Evolutionary conservation across 140 eudicot species (phyloP).

Genomic region (Senecio squalidus): DNA sequence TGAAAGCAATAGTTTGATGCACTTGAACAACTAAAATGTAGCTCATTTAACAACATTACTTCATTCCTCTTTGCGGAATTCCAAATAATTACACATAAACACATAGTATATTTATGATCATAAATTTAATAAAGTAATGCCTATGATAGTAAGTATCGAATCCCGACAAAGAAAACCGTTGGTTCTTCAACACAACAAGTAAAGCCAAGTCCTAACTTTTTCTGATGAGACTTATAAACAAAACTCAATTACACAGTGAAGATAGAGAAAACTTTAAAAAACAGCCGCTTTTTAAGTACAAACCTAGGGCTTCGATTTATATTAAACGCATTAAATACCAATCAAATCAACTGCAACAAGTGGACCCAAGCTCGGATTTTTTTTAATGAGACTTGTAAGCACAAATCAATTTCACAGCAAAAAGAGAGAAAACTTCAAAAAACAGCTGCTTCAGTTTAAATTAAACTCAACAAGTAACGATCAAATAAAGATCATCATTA

Average conservation of each 20-base stretch:
- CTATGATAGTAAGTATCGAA: too few species aligned
- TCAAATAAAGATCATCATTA: conserved; percentile 6
- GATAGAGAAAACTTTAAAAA: conserved; percentile 1
- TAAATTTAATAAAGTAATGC: not conserved
- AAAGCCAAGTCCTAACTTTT: not conserved
- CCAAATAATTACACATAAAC: not conserved
- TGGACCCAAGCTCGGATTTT: not conserved
- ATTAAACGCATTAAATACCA: not conserved
- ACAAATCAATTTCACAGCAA: not conserved
- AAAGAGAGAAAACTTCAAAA: conserved; percentile 1
- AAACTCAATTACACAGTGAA: not conserved
- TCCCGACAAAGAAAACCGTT: not conserved
- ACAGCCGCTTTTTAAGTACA: too few species aligned
- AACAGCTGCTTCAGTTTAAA: not conserved
- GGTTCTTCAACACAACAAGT: not conserved
- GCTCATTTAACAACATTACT: conserved; percentile 7
- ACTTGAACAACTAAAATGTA: conserved; percentile 7
- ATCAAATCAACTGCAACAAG: conserved; percentile 3
- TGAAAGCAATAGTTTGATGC: not conserved
- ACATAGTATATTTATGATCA: not conserved
- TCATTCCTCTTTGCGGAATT: not conserved
- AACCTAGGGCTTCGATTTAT: not conserved
- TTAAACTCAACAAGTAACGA: conserved; percentile 3
- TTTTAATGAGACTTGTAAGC: not conserved
- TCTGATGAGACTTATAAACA: not conserved